Evolutionary conservation across 176 grass and related monocot species (phyloP).

Genomic region (Bromus sterilis): DNA sequence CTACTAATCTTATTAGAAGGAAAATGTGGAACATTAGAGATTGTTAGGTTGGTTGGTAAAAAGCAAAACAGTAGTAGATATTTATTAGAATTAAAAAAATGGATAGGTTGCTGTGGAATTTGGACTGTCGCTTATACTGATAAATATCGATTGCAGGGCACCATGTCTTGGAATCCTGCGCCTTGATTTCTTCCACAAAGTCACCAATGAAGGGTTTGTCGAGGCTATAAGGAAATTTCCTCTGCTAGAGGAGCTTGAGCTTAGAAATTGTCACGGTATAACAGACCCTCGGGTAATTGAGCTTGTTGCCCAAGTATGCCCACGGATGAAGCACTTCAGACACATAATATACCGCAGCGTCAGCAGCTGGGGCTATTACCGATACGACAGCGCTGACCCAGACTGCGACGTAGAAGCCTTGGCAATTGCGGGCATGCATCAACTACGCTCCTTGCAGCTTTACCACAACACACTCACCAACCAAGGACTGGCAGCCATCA

Average conservation of each 20-base stretch:
- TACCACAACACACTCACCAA: background rate
- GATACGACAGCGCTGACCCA: background rate
- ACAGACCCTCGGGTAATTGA: background rate
- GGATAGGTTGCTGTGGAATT: background rate
- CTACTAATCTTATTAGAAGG: background rate
- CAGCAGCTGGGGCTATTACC: background rate
- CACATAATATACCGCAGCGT: background rate
- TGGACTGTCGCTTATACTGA: background rate
- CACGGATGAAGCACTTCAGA: background rate
- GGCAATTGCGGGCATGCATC: background rate
- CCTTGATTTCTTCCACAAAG: background rate
- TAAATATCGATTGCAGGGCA: background rate
- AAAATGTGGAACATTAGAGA: background rate
- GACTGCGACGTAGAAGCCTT: background rate
- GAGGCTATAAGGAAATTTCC: background rate
- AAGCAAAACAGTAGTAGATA: background rate
- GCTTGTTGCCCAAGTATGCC: background rate
- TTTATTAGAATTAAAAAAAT: background rate
- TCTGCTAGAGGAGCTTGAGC: slow-evolving; percentile 4
- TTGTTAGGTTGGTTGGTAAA: background rate
- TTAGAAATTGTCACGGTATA: background rate
- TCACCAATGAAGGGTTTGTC: background rate
- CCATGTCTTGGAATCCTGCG: background rate
- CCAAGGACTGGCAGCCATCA: background rate
- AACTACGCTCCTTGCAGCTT: background rate